Conservation (phyloP, 306 rosid species). For the Vigna reflexopilosa region DNA sequence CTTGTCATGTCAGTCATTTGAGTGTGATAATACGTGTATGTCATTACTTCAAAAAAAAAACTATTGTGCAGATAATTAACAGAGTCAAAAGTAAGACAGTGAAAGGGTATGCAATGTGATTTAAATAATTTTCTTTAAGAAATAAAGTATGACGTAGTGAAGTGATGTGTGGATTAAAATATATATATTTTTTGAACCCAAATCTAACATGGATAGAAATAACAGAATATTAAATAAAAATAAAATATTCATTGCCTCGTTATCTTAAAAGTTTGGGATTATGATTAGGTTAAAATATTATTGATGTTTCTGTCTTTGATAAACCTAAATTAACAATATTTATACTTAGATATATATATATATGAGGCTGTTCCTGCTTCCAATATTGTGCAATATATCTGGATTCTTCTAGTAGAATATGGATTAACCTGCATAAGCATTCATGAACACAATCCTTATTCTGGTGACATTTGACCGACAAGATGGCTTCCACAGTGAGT, state of each 20-base stretch:
- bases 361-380: constrained; percentile 23
- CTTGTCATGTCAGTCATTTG: constrained; percentile 47
- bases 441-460: constrained; percentile 56
- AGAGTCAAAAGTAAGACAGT: constrained; percentile 42
- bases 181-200: too few species aligned
- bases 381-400: constrained; percentile 39
- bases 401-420: constrained; percentile 47
- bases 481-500: constrained; percentile 54
- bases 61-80: constrained; percentile 33
- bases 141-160: constrained; percentile 22
- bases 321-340: too few species aligned
- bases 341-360: not conserved
- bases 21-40: constrained; percentile 40
- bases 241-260: too few species aligned
- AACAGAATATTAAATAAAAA: too few species aligned
- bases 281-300: too few species aligned
- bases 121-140: constrained; percentile 13
- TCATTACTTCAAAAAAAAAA: constrained; percentile 32
- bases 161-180: constrained; percentile 32
- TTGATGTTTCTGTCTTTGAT: accelerated
- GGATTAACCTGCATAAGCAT: constrained; percentile 45
- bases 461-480: constrained; percentile 69
- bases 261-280: too few species aligned
- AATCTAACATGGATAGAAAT: too few species aligned
- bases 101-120: constrained; percentile 36